A percentile compares a stretch with the other conserved stretches of the same genome.
Conservation (phyloP, 1,284 basidiomycete genomes). For the Inonotus hispidus region DNA sequence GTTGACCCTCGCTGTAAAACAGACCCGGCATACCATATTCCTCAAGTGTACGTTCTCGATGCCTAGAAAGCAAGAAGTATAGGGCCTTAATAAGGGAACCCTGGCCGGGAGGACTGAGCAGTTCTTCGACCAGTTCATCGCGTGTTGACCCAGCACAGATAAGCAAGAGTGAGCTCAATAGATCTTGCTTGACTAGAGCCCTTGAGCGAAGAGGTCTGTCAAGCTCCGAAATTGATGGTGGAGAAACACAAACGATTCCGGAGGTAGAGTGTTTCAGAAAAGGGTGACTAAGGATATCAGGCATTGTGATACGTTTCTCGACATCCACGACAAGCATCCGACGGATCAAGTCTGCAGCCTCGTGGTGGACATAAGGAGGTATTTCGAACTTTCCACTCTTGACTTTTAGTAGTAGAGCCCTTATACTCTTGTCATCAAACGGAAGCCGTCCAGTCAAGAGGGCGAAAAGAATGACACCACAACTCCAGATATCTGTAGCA, state of each 20-base stretch:
- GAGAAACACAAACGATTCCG: slow-evolving; percentile 49
- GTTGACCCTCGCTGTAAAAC: slow-evolving; percentile 37
- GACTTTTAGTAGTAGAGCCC: slow-evolving; percentile 84
- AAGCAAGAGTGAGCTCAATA: slow-evolving; percentile 83
- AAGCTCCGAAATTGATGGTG: slow-evolving; percentile 62
- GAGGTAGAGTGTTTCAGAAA: slow-evolving; percentile 60
- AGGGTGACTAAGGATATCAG: slow-evolving; percentile 83
- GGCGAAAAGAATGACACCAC: slow-evolving; percentile 86
- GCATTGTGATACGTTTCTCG: slow-evolving; percentile 80
- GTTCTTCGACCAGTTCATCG: slow-evolving; percentile 53
- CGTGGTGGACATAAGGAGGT: slow-evolving; percentile 66
- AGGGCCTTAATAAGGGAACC: slow-evolving; percentile 89
- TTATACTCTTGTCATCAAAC: slow-evolving; percentile 85
- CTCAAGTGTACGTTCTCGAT: slow-evolving; percentile 70
- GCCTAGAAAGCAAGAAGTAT: slow-evolving; percentile 81
- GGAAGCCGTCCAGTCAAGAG: slow-evolving; percentile 85
- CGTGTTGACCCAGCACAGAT: slow-evolving; percentile 76
- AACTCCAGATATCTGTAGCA: slow-evolving; percentile 93
- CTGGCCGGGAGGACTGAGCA: slow-evolving; percentile 56
- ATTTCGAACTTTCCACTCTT: slow-evolving; percentile 84
- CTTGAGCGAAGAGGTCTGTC: slow-evolving; percentile 63
- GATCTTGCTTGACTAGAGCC: slow-evolving; percentile 78
- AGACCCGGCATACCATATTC: slow-evolving; percentile 43
- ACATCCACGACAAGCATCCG: slow-evolving; percentile 94
- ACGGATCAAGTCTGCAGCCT: slow-evolving; percentile 70